Base-by-base conservation (phyloP, 352 stramenopile genomes). In the Globisporangium splendens region DNA sequence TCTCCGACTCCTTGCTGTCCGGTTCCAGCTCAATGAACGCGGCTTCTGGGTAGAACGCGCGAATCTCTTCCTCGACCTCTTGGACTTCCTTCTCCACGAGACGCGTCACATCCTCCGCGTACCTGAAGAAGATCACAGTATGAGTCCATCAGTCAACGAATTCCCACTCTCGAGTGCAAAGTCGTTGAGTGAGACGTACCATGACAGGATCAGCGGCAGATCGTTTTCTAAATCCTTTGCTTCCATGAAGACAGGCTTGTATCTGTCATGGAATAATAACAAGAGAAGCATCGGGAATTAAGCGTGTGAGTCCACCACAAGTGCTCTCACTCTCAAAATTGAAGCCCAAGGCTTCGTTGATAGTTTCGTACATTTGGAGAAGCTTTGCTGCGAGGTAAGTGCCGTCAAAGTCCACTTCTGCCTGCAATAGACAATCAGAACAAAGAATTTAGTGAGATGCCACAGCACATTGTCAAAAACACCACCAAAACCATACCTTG, bases 351-450 rank as follows among this genome's bases (percentile, higher is more conserved):
- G 10, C 28, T 35, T 35, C 21, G 42, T 10, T 56, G 44, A n/a
- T 69, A 0, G 18, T 41, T 8, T 51, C 69, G 55, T 77, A 91
- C 79, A 90, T 95, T 75, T 89, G 80, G 8, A 95, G 71, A 8
- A 99, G 79, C 59, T 97, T 92, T 10, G 97, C 97, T 15, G 96
- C 96, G 43, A 99, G 65, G 68, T 97, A 99, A 42, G 96, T 99
- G 54, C 96, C 97, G 64, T 99, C 97, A 78, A 99, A 99, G 73
- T 99, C 97, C 7, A 99, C 91, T 75, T 99, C 96, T 20, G 96
- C 97, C 85, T 94, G 46, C 15, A 35, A 57, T 46, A 17, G 58
- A 14, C 22, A 39, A 22, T 59, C 28, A 64, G 15, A 65, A 53
- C 5, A 50, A 39, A 38, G 53, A 24, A 11, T 33, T 31, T 12